Base-by-base conservation (phyloP, 352 stramenopile species). In the Globisporangium cederbergense region DNA sequence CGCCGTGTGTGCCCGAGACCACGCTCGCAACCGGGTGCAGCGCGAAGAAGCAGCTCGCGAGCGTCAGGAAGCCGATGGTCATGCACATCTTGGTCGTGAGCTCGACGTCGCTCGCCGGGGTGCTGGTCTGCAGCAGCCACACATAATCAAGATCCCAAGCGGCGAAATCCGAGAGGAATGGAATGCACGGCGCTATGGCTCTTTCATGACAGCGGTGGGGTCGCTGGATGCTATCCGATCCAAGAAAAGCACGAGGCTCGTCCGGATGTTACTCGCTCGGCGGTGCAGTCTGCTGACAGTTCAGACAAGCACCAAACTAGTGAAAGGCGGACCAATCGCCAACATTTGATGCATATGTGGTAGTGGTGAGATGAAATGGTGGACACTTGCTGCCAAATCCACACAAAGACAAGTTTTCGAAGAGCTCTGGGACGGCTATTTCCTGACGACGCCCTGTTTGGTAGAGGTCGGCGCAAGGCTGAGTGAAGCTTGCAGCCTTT, bases 1-100 rank as follows among this genome's bases (percentile, higher is more conserved):
- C 25, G 25, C 25, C 25, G 25, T 28, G 25, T 28, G 25, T 28
- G 25, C 25, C 25, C 25, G 25, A 28, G 25, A 28, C 25, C 25
- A 28, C 25, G 25, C 25, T 28, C 25, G 25, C 25, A 1, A 28
- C 25, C 25, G 25, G 25, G 1, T 28, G 25, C 25, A 28, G 25
- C 25, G 25, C 25, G 25, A 76, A 56, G 32, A 83, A 86, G 53
- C 71, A 80, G 68, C 79, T 84, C 46, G 74, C n/a, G 20, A 86
- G 28, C 3, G 68, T 67, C 46, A 83, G 3, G 0, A 64, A 1
- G 3, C 64, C 59, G 22, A 81, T 47, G 20, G 51, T 53, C 7
- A 66, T n/a, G 32, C 68, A 77, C 11, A 72, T 55, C 1, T 49
- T 53, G 4, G 50, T 46, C 16, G 50, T 66, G 9, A 81, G 52